Base-by-base conservation (phyloP, 2,329 filamentous ascomycete genomes). In the Nigrospora oryzae region DNA sequence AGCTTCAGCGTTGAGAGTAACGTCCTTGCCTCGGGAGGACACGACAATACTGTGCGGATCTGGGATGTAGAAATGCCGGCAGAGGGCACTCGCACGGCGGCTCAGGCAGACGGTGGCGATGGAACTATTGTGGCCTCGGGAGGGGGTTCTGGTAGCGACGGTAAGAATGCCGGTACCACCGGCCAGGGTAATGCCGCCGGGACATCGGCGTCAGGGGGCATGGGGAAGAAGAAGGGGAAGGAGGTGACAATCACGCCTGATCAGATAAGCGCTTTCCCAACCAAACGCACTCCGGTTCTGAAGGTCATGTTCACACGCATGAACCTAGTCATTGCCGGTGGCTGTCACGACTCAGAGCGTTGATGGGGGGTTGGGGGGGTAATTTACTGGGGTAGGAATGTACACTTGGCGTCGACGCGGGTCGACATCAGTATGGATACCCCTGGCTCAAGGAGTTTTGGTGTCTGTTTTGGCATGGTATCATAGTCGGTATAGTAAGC, bases 251-350 rank as follows among this genome's bases (percentile, higher is more conserved):
- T 95, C 38, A 90, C 85, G 0, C 84, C 89, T 0, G 93, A 98
- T 59, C 93, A 97, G 66, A 94, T 98, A 66, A 89, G 82, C 51
- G 90, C 88, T 1, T 97, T 96, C 61, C 83, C 89, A 1, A 97
- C 93, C 4, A 98, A 98, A 77, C 95, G 95, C 68, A 91, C 86
- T 14, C 90, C 91, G 0, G 87, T 97, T 11, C 87, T 94, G 65
- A 93, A 91, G 66, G 90, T 95, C 44, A 81, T 85, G 58, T 96
- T 96, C 57, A 97, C 93, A 4, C 75, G 89, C 49, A 96, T 95
- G 88, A 98, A 98, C 62, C 66, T 97, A 52, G 84, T 96, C 12
- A 73, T 97, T 49, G 89, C 89, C 17, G 89, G 86, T 39, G 89
- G 90, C 19, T 83, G 78, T 56, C 83, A 80, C 55, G 74, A 80